phyloP scores from a whole-genome alignment of 164 flowering plant species.

The Liquidambar formosana region DNA sequence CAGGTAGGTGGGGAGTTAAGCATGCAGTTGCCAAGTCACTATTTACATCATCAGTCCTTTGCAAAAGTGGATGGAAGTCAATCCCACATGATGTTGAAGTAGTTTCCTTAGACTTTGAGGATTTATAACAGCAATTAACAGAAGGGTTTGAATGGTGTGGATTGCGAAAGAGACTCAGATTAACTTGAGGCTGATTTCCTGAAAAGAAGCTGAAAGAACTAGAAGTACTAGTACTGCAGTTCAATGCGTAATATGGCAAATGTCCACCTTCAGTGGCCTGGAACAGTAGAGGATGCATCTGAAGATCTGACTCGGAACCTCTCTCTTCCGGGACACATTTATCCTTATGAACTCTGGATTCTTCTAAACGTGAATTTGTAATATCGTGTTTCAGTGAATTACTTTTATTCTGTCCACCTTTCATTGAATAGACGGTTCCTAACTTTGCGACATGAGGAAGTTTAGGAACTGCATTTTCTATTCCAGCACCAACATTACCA shows the following conservation, averaged over 20 bases:
- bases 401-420: conserved; percentile 18
- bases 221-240: conserved; percentile 32
- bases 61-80: conserved; percentile 91
- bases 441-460: conserved; percentile 22
- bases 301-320: conserved; percentile 53
- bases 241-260: conserved; percentile 46
- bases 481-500: conserved; percentile 22
- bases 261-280: conserved; percentile 56
- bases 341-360: conserved; percentile 22
- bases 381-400: conserved; percentile 3
- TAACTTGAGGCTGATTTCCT: conserved; percentile 53
- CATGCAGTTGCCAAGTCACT: conserved; percentile 16
- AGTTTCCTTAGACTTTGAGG: conserved; percentile 34
- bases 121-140: conserved; percentile 24
- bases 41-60: conserved; percentile 45
- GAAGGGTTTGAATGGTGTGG: conserved; percentile 34
- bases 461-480: conserved; percentile 25
- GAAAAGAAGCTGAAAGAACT: conserved; percentile 62
- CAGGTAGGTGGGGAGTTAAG: conserved; percentile 14
- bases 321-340: conserved; percentile 36
- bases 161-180: conserved; percentile 46
- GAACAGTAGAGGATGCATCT: conserved; percentile 92
- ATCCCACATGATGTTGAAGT: conserved; percentile 36
- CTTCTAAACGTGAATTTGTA: conserved; percentile 18
- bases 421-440: conserved; percentile 13